Base-by-base conservation (phyloP, 768 basidiomycete species). In the Boletus sp. region DNA sequence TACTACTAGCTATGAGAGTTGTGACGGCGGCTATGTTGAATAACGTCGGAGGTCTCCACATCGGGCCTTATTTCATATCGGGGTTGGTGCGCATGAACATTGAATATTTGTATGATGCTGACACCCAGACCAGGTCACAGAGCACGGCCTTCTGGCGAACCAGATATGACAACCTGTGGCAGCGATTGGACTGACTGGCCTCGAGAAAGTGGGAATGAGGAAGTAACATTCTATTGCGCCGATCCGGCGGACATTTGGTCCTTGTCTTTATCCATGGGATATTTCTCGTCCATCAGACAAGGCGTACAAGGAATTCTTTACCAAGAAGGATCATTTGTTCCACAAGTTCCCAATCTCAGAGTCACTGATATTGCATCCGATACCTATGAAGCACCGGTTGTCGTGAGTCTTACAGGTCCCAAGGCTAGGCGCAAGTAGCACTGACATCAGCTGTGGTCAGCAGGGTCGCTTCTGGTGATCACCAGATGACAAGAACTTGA, bases 161-260 rank as follows among this genome's bases (percentile, higher is more conserved):
- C 24, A 24, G 24, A 24, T 24, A 24, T 24, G 24, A 1, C 1
- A 24, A 24, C 1, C 24, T 24, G 3, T n/a, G n/a, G n/a, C 24
- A 24, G 24, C 24, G 24, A 24, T 24, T 24, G 2, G 3, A 24
- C 45, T 63, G 45, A 59, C 52, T 9, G 12, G 24, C 12, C 3
- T 28, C 33, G 7, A 89, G 87, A 89, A 69, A 86, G 83, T 59
- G 78, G 85, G 55, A 77, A 74, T 46, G 76, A 78, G 30, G 61
- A 75, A 51, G 66, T 76, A 58, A 60, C 55, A 7, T 11, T 30
- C 2, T 57, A 54, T 14, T 53, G 41, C 17, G 52, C 51, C 1
- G 33, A 24, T 52, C 51, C 68, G 32, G 76, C 57, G 4, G 87
- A 89, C 62, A 77, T 87, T 56, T 89, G 88, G 88, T 78, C 87